Percentiles rank a stretch among this genome's conserved stretches.
Conservation (phyloP, 208 protist species). For the Leishmania braziliensis region DNA sequence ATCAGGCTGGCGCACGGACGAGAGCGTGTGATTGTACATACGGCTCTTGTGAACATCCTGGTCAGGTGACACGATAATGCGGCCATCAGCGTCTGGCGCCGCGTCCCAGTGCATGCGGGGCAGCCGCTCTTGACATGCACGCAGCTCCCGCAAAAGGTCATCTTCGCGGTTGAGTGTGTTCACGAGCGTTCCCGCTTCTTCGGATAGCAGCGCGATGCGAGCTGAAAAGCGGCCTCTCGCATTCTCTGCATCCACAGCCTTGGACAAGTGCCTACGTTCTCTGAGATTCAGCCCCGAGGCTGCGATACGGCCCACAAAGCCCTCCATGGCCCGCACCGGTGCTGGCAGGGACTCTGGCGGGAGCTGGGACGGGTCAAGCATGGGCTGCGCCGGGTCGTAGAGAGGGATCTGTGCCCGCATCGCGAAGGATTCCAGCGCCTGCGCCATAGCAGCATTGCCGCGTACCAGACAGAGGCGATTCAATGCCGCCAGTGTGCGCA, state of each 20-base stretch:
- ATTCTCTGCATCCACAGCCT: neutral
- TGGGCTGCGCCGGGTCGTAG: constrained; percentile 10
- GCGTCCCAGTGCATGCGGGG: constrained; percentile 66
- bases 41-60: constrained; percentile 21
- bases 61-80: constrained; percentile 72
- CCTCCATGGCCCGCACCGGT: constrained; percentile 32
- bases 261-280: neutral
- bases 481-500: constrained; percentile 50
- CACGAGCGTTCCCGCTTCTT: neutral
- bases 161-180: constrained; percentile 16
- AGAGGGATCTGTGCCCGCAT: constrained; percentile 7
- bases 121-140: constrained; percentile 29
- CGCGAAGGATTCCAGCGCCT: constrained; percentile 26
- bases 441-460: neutral
- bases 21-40: constrained; percentile 83
- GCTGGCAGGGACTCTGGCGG: constrained; percentile 14
- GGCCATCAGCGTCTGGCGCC: constrained; percentile 54
- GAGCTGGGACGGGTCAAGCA: constrained; percentile 7
- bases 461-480: constrained; percentile 31
- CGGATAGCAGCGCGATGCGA: constrained; percentile 3
- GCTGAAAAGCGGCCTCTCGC: neutral
- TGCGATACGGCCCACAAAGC: constrained; percentile 23
- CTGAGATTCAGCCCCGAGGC: constrained; percentile 7
- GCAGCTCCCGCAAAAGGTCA: constrained; percentile 20
- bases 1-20: constrained; percentile 71